Evolutionary conservation across 2,329 filamentous ascomycete genomes (phyloP), one percentile per base, ranked within the genome.

Genomic region (Bisporella sp.): DNA sequence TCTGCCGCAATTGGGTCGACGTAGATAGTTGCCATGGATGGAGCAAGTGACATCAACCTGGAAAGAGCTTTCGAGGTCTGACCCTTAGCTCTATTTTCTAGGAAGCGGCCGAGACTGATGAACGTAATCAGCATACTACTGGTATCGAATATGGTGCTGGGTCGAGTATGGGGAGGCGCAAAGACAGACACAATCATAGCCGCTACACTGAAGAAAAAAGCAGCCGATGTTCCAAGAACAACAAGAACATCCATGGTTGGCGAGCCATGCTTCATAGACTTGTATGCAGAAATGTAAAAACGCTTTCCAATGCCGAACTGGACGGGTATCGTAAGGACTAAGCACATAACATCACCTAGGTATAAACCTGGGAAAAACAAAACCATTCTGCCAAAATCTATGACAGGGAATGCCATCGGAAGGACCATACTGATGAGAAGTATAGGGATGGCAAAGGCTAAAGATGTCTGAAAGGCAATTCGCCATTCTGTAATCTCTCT

Each of bases 91-190:
- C 84, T 76, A 65, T 97, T 99, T 69, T 99, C 93, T 13, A 99
- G 71, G 71, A 87, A 99, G 35, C 93, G 84, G 4, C 93, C 89
- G 3, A 99, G 72, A 1, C 87, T 90, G 67, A 96, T 89, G 66
- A 99, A 97, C 0, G 90, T 96, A 67, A 99, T 91, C 47, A 99
- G 77, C 93, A 97, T 99, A 28, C 90, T 96, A 69, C 91, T 96
- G 1, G 93, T 99, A 64, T 99, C 93, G 62, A 99, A 99, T 12
- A 96, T 87, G 2, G 90, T 96, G 56, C 82, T 84, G 1, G 93
- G 93, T 45, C 88, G 81, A 2, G 77, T 79, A 65, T 97, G 89
- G 5, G 89, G 87, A 28, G 81, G 73, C n/a, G 80, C 74, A 11
- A 87, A 58, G 21, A 97, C 66, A 0, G 90, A 95, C 12, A 97